Evolutionary conservation across 2,329 filamentous ascomycete genomes (phyloP), one percentile per base, ranked within the genome.

Genomic region (Pseudogymnoascus sp.): DNA sequence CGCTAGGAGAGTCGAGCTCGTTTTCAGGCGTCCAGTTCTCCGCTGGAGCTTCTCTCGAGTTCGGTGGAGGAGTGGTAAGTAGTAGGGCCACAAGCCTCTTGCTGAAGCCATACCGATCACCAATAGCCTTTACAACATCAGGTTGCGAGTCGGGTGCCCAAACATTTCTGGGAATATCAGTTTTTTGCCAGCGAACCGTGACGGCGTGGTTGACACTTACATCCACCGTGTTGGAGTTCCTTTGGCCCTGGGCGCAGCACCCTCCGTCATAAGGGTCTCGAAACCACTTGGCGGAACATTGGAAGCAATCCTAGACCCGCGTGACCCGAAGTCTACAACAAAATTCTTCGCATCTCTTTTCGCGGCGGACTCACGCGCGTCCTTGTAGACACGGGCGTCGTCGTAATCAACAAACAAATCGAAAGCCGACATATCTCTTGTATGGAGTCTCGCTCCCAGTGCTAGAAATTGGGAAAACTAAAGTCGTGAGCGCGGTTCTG

Each of bases 141-240:
- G 76, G 77, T 68, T 91, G 87, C 16, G 75, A 73, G 68, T 84
- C 82, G 0, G 88, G 88, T 56, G 83, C 79, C 86, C 87, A 92
- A 25, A 92, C 80, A 66, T 91, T 90, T 67, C 84, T 86, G 66
- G 37, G 31, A 23, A 60, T 31, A 68, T 42, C 59, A 61, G 31
- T 59, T 56, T 35, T 38, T 42, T 66, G 63, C 40, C 60, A 40
- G 59, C 18, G 11, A 25, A 64, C 40, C 16, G 33, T 14, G 31
- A 14, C 3, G 60, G 35, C 18, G 42, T 33, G 37, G 25, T 37
- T 62, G 37, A 33, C 37, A 40, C 83, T 72, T 75, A 85, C 84
- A 91, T 90, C 89, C 89, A 92, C 73, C 88, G 80, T 3, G 88
- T 85, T 65, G 78, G 80, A 53, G 80, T 75, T 59, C 76, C 78